Percentiles rank a stretch among this genome's conserved stretches.
phyloP scores from a whole-genome alignment of 169 alveolate species.

The Amoebophrya sp. region DNA sequence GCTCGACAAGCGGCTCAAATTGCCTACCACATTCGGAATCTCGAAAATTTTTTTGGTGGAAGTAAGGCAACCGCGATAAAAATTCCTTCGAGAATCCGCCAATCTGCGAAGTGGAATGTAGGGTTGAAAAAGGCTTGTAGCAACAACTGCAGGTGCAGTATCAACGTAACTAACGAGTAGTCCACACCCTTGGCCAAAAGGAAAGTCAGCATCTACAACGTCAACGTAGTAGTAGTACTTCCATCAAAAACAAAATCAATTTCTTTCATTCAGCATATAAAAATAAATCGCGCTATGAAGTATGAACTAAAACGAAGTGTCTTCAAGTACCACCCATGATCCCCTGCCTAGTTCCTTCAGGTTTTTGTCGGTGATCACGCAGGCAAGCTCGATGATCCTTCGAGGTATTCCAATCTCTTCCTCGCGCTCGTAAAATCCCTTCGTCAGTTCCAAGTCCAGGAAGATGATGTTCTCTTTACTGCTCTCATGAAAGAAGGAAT shows the following conservation, averaged over 20 bases:
- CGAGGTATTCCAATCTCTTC: not conserved
- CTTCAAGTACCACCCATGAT: not conserved
- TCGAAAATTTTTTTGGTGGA: not conserved
- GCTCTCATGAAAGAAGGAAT: too few relatives aligned
- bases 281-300: too few relatives aligned
- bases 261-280: too few relatives aligned
- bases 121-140: too few relatives aligned
- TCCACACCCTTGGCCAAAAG: too few relatives aligned
- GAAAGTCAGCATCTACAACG: too few relatives aligned
- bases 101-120: too few relatives aligned
- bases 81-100: not conserved
- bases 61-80: not conserved
- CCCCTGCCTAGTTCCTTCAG: not conserved
- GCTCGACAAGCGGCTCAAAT: not conserved
- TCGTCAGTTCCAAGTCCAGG: not conserved
- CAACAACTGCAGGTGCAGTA: too few relatives aligned
- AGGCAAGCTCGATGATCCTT: not conserved
- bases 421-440: not conserved
- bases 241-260: too few relatives aligned
- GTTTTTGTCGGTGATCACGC: not conserved
- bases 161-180: too few relatives aligned
- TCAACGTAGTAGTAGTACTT: too few relatives aligned
- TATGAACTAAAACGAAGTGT: too few relatives aligned
- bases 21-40: not conserved
- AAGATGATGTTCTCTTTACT: not conserved